Evolutionary conservation across 305 asterid species (phyloP), one percentile per base, ranked within the genome.

Genomic region (Rubia occidens): DNA sequence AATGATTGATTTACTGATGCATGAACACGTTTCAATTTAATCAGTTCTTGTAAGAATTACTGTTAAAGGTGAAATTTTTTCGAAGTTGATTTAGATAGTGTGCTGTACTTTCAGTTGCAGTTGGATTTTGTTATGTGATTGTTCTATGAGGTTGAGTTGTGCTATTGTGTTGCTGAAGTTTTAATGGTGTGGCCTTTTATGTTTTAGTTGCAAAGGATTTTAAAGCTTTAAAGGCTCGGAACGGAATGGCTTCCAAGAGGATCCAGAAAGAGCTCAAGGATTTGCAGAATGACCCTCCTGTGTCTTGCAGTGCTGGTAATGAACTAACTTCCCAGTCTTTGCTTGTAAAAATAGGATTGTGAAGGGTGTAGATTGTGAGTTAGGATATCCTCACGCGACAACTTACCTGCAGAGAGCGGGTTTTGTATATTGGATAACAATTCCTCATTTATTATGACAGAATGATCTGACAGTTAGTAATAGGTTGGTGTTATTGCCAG

Each of bases 171-270:
- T 14, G 54, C 62, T 39, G 55, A 58, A 21, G 26, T 20, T 40
- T 0, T 39, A 42, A 47, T 69, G 43, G 2, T 70, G 8, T 8
- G 24, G 35, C 3, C 44, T 71, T 43, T 42, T n/a, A 45, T 14
- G 29, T 64, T 60, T 18, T 7, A 39, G 21, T 26, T 26, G 64
- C 26, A 65, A 65, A 64, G 64, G 6, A 8, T 64, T 55, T 56
- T 44, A 68, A 59, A 56, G 69, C 14, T 26, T 59, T 20, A 42
- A 43, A 13, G 60, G 55, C 43, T 45, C 47, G 49, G 45, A 42
- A 84, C 83, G 51, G 45, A 43, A 87, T 87, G 95, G 95, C 95
- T 80, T 83, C 83, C 13, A 79, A 77, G 71, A 76, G 83, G 71
- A 79, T 79, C 17, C 83, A 66, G 17, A 79, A 79, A 61, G 83